Evolutionary conservation across 2,329 filamentous ascomycete species (phyloP).

Genomic region (Hortaea sp.): DNA sequence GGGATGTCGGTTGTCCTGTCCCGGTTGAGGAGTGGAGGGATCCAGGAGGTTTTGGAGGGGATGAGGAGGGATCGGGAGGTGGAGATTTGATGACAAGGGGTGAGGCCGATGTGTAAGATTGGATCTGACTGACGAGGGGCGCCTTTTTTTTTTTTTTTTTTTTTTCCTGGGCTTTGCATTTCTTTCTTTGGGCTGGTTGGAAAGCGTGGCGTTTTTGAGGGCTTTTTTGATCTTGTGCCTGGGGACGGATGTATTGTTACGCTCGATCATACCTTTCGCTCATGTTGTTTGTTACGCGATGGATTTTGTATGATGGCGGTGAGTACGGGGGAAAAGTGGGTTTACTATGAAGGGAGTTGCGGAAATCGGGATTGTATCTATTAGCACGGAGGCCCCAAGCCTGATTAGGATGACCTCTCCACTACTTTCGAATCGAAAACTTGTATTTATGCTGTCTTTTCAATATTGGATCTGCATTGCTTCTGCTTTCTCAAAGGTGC

Average conservation of each 20-base stretch:
- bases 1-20: constrained; percentile 77
- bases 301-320: neutral
- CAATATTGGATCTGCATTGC: too few relatives aligned
- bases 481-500: too few relatives aligned
- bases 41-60: constrained; percentile 60
- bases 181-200: too few relatives aligned
- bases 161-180: neutral
- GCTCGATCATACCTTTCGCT: neutral
- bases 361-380: neutral
- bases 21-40: constrained; percentile 54
- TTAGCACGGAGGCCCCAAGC: neutral
- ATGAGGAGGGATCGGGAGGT: constrained; percentile 50
- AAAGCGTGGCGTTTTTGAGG: too few relatives aligned
- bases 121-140: neutral
- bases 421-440: constrained; percentile 3
- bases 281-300: neutral
- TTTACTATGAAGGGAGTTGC: neutral
- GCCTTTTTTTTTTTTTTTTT: neutral
- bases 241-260: too few relatives aligned
- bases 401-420: constrained; percentile 14
- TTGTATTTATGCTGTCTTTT: too few relatives aligned
- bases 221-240: too few relatives aligned
- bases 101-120: neutral
- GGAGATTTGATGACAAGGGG: constrained; percentile 1
- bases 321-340: neutral